phyloP scores from a whole-genome alignment of 495 filamentous ascomycete species.

The Neurospora sp. region DNA sequence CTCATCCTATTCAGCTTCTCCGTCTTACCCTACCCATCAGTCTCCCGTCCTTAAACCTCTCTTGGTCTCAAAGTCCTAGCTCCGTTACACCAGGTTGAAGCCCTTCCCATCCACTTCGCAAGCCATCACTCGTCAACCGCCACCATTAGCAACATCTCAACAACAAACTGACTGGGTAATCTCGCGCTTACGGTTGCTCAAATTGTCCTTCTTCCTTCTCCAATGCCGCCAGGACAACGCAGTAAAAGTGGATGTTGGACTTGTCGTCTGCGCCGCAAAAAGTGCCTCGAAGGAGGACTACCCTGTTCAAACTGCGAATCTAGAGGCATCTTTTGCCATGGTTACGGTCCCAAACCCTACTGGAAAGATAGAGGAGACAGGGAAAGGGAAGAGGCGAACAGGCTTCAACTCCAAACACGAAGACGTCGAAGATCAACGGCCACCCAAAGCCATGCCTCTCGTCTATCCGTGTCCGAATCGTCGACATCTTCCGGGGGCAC shows the following conservation, averaged over 20 bases:
- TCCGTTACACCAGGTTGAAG: neutral
- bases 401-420: slow-evolving; percentile 3
- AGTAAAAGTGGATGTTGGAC: slow-evolving; percentile 27
- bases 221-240: slow-evolving; percentile 1
- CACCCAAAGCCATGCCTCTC: neutral
- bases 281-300: slow-evolving; percentile 29
- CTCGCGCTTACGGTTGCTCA: neutral
- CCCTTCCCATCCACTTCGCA: neutral
- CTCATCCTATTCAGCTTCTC: too few relatives aligned
- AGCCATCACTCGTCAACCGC: neutral
- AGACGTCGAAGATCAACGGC: slow-evolving; percentile 1
- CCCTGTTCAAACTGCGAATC: slow-evolving; percentile 21
- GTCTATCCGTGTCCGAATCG: neutral
- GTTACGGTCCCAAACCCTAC: slow-evolving; percentile 21
- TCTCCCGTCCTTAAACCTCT: neutral
- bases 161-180: neutral
- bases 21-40: neutral
- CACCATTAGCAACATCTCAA: neutral
- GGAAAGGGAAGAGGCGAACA: slow-evolving; percentile 9
- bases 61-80: neutral
- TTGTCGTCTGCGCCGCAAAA: slow-evolving; percentile 32
- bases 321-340: slow-evolving; percentile 24
- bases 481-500: neutral
- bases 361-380: slow-evolving; percentile 28
- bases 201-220: neutral